Conservation (phyloP, 2,329 filamentous ascomycete genomes). For the Fusarium guadeloupense region DNA sequence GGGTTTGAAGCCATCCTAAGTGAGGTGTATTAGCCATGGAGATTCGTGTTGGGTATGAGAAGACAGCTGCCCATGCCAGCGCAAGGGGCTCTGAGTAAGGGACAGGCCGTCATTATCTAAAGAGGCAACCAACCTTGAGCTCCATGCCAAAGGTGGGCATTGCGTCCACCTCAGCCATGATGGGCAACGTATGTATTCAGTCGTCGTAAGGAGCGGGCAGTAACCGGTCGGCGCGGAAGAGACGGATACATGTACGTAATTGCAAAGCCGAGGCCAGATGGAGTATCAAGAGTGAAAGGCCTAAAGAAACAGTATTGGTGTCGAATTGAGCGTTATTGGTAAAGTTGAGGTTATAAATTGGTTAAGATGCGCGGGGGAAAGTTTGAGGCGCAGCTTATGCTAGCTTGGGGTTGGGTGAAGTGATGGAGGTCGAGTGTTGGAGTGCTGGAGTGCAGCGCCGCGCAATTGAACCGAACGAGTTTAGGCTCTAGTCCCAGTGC, state of each 20-base stretch:
- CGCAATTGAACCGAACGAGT: slow-evolving; percentile 29
- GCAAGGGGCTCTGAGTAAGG: slow-evolving; percentile 21
- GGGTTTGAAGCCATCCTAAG: slow-evolving; percentile 92
- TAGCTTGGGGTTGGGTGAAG: slow-evolving; percentile 4
- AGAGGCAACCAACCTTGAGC: slow-evolving; percentile 75
- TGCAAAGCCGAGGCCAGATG: slow-evolving; percentile 6
- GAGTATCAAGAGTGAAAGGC: background rate
- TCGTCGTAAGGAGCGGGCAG: slow-evolving; percentile 31
- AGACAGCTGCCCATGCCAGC: slow-evolving; percentile 5
- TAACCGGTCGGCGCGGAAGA: slow-evolving; percentile 27
- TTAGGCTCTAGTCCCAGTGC: slow-evolving; percentile 36
- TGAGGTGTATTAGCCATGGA: slow-evolving; percentile 11
- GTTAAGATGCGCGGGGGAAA: slow-evolving; percentile 23
- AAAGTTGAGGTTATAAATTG: slow-evolving; percentile 27
- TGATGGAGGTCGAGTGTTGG: background rate
- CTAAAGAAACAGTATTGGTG: background rate
- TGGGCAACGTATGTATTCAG: slow-evolving; percentile 33
- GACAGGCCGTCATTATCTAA: background rate
- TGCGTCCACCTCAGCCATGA: slow-evolving; percentile 84
- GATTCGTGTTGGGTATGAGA: slow-evolving; percentile 6
- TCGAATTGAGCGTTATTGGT: slow-evolving; percentile 14
- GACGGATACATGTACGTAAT: slow-evolving; percentile 36
- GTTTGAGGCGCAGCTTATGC: slow-evolving; percentile 34
- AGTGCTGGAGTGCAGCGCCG: slow-evolving; percentile 20
- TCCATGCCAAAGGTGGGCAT: slow-evolving; percentile 91